A percentile compares a stretch with the other conserved stretches of the same genome.
Evolutionary conservation across 352 stramenopile genomes (phyloP).

Genomic region (Peronospora tabacina): DNA sequence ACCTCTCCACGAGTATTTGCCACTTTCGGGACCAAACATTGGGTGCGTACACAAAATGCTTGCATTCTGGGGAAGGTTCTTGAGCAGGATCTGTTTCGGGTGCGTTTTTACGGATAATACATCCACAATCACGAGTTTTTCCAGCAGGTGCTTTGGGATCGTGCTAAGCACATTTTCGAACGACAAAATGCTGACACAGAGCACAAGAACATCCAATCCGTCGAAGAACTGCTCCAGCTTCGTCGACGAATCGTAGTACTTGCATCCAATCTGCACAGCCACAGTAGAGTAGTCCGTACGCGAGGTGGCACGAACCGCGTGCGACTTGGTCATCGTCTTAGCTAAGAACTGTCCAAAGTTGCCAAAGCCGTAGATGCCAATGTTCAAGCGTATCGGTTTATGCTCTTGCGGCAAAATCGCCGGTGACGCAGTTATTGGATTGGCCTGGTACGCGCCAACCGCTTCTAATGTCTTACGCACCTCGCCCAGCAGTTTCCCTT

Average conservation of each 20-base stretch:
- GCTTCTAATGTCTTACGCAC: constrained; percentile 48
- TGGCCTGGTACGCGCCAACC: constrained; percentile 35
- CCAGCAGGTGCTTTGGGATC: constrained; percentile 61
- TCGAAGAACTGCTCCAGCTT: constrained; percentile 88
- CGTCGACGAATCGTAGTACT: constrained; percentile 47
- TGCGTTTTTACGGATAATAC: constrained; percentile 98
- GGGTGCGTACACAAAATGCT: constrained; percentile 96
- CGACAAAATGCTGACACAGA: constrained; percentile 81
- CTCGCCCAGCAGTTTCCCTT: constrained; percentile 51
- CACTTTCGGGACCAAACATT: constrained; percentile 96
- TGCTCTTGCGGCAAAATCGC: constrained; percentile 16
- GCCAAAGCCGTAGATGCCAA: constrained; percentile 95
- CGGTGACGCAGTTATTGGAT: constrained; percentile 26
- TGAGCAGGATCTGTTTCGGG: constrained; percentile 89
- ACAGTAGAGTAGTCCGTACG: constrained; percentile 76
- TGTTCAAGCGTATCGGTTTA: constrained; percentile 70
- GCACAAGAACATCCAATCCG: constrained; percentile 91
- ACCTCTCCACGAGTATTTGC: constrained; percentile 91
- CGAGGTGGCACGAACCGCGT: constrained; percentile 81
- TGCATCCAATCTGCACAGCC: constrained; percentile 46
- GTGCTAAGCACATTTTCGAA: constrained; percentile 58
- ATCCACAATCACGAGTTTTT: constrained; percentile 92
- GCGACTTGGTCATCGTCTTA: constrained; percentile 91
- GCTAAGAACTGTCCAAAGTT: constrained; percentile 98
- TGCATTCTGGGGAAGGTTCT: constrained; percentile 79